Evolutionary conservation across 345 rosid genomes (phyloP).

Genomic region (Lepidium aucheri): DNA sequence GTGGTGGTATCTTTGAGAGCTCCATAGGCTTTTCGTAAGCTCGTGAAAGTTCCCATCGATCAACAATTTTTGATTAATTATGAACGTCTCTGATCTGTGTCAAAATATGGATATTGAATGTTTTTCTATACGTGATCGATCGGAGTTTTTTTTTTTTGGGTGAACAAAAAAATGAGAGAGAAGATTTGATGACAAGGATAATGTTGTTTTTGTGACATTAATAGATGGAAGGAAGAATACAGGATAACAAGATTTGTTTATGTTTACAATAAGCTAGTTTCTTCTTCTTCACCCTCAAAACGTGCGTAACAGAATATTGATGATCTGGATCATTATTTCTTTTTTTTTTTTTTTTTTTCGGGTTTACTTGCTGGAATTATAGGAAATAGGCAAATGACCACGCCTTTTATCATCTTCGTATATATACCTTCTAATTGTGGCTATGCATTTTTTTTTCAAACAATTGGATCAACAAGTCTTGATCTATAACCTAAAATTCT

Average conservation of each 20-base stretch:
- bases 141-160: background rate
- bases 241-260: background rate
- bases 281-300: conserved; percentile 19
- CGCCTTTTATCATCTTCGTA: too few relatives aligned
- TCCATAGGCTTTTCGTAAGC: conserved; percentile 89
- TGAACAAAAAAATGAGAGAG: background rate
- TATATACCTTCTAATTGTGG: too few relatives aligned
- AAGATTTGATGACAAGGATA: background rate
- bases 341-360: background rate
- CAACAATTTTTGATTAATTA: background rate
- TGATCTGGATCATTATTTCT: conserved; percentile 4
- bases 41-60: conserved; percentile 66
- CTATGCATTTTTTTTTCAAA: too few relatives aligned
- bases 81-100: background rate
- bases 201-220: background rate
- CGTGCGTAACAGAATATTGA: conserved; percentile 29
- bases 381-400: background rate
- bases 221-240: background rate
- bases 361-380: background rate
- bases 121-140: background rate
- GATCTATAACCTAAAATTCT: too few relatives aligned
- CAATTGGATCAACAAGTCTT: too few relatives aligned
- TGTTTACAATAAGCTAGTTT: background rate
- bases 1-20: conserved; percentile 93
- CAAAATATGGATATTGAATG: background rate